Percentiles rank a stretch among this genome's conserved stretches.
Conservation (phyloP, 179 eudicot species). For the Beta corolliflora region DNA sequence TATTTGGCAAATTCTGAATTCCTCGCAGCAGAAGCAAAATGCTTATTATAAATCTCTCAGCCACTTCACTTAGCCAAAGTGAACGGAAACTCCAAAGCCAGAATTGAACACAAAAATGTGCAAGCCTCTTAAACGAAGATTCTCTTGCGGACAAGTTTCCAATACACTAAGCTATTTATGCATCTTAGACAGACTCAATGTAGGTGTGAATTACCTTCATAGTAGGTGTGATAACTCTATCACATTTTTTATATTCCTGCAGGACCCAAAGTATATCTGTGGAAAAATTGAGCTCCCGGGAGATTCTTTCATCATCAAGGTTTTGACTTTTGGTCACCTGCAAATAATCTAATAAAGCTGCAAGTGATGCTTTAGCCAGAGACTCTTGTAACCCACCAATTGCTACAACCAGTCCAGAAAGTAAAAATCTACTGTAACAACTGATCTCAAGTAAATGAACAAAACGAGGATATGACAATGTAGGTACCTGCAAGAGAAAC, state of each 20-base stretch:
- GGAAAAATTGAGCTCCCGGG: conserved; percentile 59
- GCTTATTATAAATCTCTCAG: neutral
- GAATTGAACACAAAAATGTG: neutral
- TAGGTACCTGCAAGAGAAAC: conserved; percentile 68
- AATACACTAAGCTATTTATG: neutral
- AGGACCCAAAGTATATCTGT: conserved; percentile 86
- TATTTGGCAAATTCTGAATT: neutral
- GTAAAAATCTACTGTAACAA: conserved; percentile 71
- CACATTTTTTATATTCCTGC: conserved; percentile 72
- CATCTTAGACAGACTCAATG: neutral
- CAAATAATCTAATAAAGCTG: conserved; percentile 80
- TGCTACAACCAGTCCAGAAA: conserved; percentile 86
- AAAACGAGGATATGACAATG: conserved; percentile 73
- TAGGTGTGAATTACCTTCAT: conserved; percentile 60
- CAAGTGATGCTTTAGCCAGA: conserved; percentile 73
- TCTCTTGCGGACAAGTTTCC: neutral
- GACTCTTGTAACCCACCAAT: conserved; percentile 95
- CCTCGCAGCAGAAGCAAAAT: neutral
- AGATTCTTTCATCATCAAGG: conserved; percentile 29
- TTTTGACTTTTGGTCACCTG: conserved; percentile 39
- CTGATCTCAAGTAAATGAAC: conserved; percentile 66
- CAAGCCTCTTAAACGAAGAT: neutral
- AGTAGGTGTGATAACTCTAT: conserved; percentile 81
- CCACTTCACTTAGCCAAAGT: neutral
- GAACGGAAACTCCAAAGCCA: neutral